Percentiles rank a stretch among this genome's conserved stretches.
phyloP scores from a whole-genome alignment of 441 rosid species.

The Populus hybrid region DNA sequence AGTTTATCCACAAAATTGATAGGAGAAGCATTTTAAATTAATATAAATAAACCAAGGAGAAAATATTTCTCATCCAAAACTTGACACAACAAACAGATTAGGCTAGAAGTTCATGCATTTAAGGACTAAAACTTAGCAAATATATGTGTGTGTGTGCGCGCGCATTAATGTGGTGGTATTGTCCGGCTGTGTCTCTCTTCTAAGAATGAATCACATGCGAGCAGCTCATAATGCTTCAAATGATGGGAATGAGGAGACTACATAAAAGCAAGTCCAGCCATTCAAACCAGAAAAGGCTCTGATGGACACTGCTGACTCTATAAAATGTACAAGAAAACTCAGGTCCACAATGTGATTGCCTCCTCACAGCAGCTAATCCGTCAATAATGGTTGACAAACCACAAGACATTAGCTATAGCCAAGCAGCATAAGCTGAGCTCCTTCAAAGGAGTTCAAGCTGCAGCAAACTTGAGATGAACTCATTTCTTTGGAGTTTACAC shows the following conservation, averaged over 20 bases:
- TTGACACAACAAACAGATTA: neutral
- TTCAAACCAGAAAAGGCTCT: constrained; percentile 4
- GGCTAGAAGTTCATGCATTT: neutral
- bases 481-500: neutral
- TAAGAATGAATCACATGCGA: neutral
- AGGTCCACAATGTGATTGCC: neutral
- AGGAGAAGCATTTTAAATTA: constrained; percentile 2
- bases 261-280: neutral
- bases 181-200: neutral
- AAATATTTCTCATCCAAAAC: constrained; percentile 5
- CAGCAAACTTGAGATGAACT: neutral
- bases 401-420: neutral
- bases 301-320: neutral
- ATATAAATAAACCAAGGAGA: neutral
- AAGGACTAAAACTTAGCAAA: neutral
- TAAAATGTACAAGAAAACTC: neutral
- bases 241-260: neutral
- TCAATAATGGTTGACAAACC: neutral
- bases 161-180: neutral
- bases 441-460: neutral
- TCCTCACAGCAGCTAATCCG: neutral
- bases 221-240: neutral
- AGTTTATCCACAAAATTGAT: neutral
- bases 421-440: neutral
- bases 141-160: too few relatives aligned